Base-by-base conservation (phyloP, 164 flowering plant genomes). In the Vitis amurensis region DNA sequence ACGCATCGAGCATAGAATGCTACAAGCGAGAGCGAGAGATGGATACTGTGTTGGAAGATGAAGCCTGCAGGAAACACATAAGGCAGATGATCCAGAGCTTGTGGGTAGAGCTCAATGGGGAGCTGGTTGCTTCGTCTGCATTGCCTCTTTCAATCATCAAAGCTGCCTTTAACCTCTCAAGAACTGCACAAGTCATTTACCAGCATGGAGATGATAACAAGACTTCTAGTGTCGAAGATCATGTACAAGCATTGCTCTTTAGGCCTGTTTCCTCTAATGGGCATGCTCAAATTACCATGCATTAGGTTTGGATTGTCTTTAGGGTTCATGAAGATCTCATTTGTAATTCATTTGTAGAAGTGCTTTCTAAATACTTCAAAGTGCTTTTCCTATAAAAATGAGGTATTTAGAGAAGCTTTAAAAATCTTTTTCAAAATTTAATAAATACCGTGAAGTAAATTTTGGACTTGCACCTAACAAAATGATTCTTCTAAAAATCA, bases 101-200 rank as follows among this genome's bases (percentile, higher is more conserved):
- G 9, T 81, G 84, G 82, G 61, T 61, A 50, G 77, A 78, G 50
- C 73, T 78, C 14, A 81, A 78, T 47, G 67, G 66, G 2, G 68
- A 72, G 37, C 65, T 75, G 2, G 14, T 73, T 0, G 12, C 61
- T n/a, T 48, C 66, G 3, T 59, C 55, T 15, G 23, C 29, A 7
- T 17, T 74, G 52, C 80, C 80, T 4, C 44, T 71, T 11, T 51
- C 78, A 9, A 62, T 69, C 56, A 57, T 69, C 29, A 72, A 69
- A 56, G 74, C 78, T 55, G 62, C 71, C 3, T 56, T 80, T 16
- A 74, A 77, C 59, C 66, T 80, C 53, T 62, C 80, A 30, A 65
- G 83, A 64, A 74, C 78, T 63, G 63, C 79, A 11, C 76, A 75
- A 69, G 67, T 72, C 9, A 59, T 77, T n/a, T 80, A 80, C 63